These are phyloP conservation scores for Hortiboletus flavorubellus DNA, from an alignment of 768 basidiomycete species.

Conservation along the genomic window DNA sequence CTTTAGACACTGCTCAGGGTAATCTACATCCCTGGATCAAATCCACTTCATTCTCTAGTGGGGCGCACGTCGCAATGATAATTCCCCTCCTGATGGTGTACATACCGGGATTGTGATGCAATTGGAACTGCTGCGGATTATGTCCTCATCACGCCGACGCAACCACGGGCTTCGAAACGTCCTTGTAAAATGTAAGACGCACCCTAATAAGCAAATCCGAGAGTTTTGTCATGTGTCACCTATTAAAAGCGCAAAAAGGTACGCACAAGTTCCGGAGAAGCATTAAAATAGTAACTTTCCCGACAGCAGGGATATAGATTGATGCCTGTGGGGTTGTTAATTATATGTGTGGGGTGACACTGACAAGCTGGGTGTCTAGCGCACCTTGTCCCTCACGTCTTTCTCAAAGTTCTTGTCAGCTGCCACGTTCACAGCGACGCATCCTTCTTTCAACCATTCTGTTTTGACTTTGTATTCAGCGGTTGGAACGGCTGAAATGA, in stretches of 20 bases:
- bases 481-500: conserved; percentile 90
- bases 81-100: conserved; percentile 33
- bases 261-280: conserved; percentile 91
- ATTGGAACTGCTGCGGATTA: conserved; percentile 15
- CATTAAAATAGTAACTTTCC: conserved; percentile 97
- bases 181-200: conserved; percentile 30
- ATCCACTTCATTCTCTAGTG: conserved; percentile 14
- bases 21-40: conserved; percentile 11
- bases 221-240: conserved; percentile 4
- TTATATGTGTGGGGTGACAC: conserved; percentile 4
- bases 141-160: conserved; percentile 8
- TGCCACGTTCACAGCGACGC: conserved; percentile 89
- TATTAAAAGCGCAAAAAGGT: neutral
- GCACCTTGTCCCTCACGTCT: conserved; percentile 87
- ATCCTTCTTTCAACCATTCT: conserved; percentile 87
- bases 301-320: conserved; percentile 93
- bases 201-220: conserved; percentile 15
- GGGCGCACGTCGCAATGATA: conserved; percentile 23
- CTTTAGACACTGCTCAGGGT: conserved; percentile 18
- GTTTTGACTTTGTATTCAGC: conserved; percentile 87
- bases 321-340: conserved; percentile 53
- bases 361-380: conserved; percentile 11
- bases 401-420: conserved; percentile 96
- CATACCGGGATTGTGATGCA: conserved; percentile 29
- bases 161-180: neutral